These are phyloP conservation scores for Penicillium macrosclerotiorum DNA, from an alignment of 495 filamentous ascomycete genomes.

Conservation along the genomic window DNA sequence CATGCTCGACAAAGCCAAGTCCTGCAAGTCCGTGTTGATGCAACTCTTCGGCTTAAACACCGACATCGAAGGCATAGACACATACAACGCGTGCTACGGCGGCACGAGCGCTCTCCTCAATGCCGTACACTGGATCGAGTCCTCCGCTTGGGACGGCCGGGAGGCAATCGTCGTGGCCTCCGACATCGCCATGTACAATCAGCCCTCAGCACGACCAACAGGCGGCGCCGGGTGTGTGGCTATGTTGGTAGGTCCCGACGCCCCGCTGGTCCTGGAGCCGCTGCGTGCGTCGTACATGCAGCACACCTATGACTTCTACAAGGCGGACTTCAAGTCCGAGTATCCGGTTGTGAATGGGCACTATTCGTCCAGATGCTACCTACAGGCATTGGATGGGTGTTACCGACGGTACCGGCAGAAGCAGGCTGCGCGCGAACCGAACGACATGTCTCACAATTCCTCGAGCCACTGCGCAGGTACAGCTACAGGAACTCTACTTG, in stretches of 20 bases:
- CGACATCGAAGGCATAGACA: constrained; percentile 95
- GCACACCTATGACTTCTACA: constrained; percentile 98
- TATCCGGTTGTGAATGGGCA: constrained; percentile 97
- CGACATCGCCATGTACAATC: constrained; percentile 96
- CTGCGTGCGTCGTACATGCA: constrained; percentile 86
- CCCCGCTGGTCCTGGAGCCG: constrained; percentile 83
- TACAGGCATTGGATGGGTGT: constrained; percentile 88
- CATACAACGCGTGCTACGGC: constrained; percentile 97
- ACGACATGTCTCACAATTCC: constrained; percentile 49
- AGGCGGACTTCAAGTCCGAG: constrained; percentile 94
- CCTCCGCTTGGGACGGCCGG: constrained; percentile 93
- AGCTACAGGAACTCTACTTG: constrained; percentile 56
- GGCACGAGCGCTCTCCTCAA: constrained; percentile 97
- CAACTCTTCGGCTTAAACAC: constrained; percentile 85
- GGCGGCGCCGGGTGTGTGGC: constrained; percentile 93
- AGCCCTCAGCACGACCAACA: constrained; percentile 89
- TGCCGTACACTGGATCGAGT: constrained; percentile 94
- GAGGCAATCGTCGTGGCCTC: constrained; percentile 89
- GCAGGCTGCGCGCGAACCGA: constrained; percentile 50
- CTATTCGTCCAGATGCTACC: constrained; percentile 91
- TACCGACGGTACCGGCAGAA: constrained; percentile 92
- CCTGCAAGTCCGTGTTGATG: constrained; percentile 98
- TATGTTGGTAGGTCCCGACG: constrained; percentile 88
- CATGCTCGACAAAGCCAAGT: constrained; percentile 98
- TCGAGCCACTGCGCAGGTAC: no score